These are phyloP conservation scores for Nicotiana obtusifolia DNA, from an alignment of 257 asterid species.

Conservation along the genomic window DNA sequence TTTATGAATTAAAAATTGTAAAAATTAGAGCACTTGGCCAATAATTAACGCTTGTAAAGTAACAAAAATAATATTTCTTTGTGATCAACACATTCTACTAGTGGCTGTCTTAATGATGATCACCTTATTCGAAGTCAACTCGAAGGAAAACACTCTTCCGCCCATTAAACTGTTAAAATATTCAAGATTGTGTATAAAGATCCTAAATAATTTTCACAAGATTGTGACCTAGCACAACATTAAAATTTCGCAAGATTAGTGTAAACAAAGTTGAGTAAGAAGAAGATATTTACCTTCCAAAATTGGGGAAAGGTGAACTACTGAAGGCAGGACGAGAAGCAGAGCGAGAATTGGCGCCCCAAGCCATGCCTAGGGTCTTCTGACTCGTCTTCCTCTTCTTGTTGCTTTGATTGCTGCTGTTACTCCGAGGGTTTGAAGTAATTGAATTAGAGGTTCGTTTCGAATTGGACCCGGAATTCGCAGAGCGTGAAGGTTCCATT, in stretches of 20 bases:
- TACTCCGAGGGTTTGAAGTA: constrained; percentile 41
- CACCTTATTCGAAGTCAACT: neutral
- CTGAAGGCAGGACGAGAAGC: constrained; percentile 55
- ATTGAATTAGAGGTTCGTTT: constrained; percentile 45
- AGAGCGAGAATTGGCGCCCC: constrained; percentile 80
- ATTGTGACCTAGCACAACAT: no score
- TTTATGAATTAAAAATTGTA: neutral
- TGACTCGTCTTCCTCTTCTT: constrained; percentile 57
- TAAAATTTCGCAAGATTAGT: neutral
- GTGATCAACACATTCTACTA: neutral
- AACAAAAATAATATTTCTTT: neutral
- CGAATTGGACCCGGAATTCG: constrained; percentile 36
- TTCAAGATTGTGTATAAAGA: neutral
- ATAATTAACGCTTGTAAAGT: neutral
- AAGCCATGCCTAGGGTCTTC: constrained; percentile 81
- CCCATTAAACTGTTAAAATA: neutral
- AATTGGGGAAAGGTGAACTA: constrained; percentile 73
- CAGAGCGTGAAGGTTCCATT: constrained; percentile 31
- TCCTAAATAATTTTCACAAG: neutral
- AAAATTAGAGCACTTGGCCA: neutral
- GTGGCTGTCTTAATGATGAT: neutral
- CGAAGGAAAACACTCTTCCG: neutral
- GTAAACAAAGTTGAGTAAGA: neutral
- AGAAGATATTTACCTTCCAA: constrained; percentile 49
- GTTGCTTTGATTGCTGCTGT: constrained; percentile 27